Evolutionary conservation across 805 yeast genomes (phyloP).

Genomic region (Ogataea corticis): DNA sequence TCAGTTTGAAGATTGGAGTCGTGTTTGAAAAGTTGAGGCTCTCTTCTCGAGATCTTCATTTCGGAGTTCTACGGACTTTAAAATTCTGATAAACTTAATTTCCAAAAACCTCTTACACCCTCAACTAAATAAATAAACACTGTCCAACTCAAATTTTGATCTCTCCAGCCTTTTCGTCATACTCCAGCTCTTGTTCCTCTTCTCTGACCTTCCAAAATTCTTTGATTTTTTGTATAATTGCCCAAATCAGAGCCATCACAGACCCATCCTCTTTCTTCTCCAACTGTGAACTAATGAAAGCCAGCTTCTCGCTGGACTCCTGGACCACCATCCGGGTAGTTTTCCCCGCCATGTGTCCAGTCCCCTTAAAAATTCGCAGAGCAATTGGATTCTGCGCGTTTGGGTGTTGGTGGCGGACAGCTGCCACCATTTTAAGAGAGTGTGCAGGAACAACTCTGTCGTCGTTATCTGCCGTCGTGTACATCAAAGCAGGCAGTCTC

Average conservation of each 20-base stretch:
- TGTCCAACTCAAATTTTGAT: not conserved
- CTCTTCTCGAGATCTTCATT: too few relatives aligned
- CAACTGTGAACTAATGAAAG: slow-evolving; percentile 6
- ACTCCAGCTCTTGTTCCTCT: not conserved
- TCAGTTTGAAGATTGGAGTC: too few relatives aligned
- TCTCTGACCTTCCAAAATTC: not conserved
- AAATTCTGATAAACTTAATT: not conserved
- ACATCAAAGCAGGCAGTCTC: slow-evolving; percentile 7
- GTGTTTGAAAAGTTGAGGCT: too few relatives aligned
- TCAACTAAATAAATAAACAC: not conserved
- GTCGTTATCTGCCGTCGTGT: slow-evolving; percentile 13
- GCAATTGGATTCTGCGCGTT: not conserved
- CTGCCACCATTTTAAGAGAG: slow-evolving; percentile 12
- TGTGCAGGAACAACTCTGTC: slow-evolving; percentile 14
- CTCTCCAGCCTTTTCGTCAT: not conserved
- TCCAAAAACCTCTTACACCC: too few relatives aligned
- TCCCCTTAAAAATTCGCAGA: slow-evolving; percentile 9
- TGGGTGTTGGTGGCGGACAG: slow-evolving; percentile 7
- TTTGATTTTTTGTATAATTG: not conserved
- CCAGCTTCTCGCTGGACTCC: slow-evolving; percentile 11
- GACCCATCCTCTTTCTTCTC: not conserved
- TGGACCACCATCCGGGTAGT: slow-evolving; percentile 7
- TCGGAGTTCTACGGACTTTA: not conserved
- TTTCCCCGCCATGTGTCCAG: slow-evolving; percentile 12
- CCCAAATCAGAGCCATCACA: not conserved